Base-by-base conservation (phyloP, 169 alveolate species). In the Cryptosporidium ubiquitum region DNA sequence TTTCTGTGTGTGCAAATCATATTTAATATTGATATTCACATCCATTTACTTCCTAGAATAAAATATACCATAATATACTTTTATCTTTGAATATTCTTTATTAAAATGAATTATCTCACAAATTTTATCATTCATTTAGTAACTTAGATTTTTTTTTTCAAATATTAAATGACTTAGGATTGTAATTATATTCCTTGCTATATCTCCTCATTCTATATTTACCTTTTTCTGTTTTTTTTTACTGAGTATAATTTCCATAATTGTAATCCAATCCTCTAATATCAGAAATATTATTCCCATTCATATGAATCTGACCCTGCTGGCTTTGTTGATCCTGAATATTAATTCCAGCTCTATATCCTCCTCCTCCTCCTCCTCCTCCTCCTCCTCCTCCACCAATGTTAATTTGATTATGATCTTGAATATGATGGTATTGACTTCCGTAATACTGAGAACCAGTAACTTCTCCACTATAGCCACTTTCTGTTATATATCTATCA, bases 241-340 rank as follows among this genome's bases (percentile, higher is more conserved):
- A 55, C 66, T 55, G 66, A 55, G 66, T 55, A 18, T 55, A 55
- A 55, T 55, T 55, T 7, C 29, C 35, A 55, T 55, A 55, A 55
- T 55, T 55, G n/a, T 55, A 55, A 26, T 55, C 66, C 66, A 55
- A 55, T 55, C 29, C 37, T 20, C 66, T 26, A 29, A 55, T 55
- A 0, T 26, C 35, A 7, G 37, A n/a, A 23, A 26, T 7, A 55
- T 26, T 20, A 5, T 10, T 26, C 16, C 37, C 66, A 20, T 10
- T 10, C n/a, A 9, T 16, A 55, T 26, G 55, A 4, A 44, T 55
- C 2, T 55, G 66, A 5, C 66, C 35, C 66, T 44, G 55, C 5
- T 44, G 55, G 16, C 10, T 26, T 55, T 3, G 66, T 20, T 55
- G 66, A 55, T 55, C 66, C 18, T 55, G 66, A 6, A 55, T 55